phyloP scores from a whole-genome alignment of 78 protist species.

The Guillardia theta region DNA sequence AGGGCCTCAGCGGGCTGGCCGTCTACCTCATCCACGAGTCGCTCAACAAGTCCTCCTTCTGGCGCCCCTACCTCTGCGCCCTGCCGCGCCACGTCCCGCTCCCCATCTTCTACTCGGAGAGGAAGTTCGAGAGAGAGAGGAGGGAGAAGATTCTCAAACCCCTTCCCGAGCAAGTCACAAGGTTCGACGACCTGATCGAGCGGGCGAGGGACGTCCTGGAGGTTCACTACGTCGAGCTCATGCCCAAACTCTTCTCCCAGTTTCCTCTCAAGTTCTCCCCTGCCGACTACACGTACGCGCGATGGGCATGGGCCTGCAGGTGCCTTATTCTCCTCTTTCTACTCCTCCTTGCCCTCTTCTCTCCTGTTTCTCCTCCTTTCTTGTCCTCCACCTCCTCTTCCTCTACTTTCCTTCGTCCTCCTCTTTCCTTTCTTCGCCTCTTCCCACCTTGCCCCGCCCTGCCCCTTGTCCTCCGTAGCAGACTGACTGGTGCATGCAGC shows the following conservation, averaged over 20 bases:
- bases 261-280: not conserved
- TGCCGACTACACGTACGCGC: conserved; percentile 34
- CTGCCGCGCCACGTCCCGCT: not conserved
- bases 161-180: not conserved
- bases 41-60: not conserved
- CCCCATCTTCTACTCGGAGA: not conserved
- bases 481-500: not conserved
- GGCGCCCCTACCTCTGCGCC: conserved; percentile 12
- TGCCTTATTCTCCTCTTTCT: not conserved
- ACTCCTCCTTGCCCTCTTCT: not conserved
- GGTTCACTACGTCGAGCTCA: not conserved
- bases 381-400: not conserved
- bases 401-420: no score
- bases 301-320: conserved; percentile 38
- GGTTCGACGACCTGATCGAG: not conserved
- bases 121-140: not conserved
- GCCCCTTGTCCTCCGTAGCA: not conserved
- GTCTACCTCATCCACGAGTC: not conserved
- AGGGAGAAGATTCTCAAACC: not conserved
- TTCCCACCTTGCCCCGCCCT: not conserved
- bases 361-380: not conserved
- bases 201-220: not conserved
- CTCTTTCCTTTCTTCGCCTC: no score
- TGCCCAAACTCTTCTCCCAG: not conserved
- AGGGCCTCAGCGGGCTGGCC: not conserved